Evolutionary conservation across 768 basidiomycete species (phyloP).

Genomic region (Lyophyllum decastes): DNA sequence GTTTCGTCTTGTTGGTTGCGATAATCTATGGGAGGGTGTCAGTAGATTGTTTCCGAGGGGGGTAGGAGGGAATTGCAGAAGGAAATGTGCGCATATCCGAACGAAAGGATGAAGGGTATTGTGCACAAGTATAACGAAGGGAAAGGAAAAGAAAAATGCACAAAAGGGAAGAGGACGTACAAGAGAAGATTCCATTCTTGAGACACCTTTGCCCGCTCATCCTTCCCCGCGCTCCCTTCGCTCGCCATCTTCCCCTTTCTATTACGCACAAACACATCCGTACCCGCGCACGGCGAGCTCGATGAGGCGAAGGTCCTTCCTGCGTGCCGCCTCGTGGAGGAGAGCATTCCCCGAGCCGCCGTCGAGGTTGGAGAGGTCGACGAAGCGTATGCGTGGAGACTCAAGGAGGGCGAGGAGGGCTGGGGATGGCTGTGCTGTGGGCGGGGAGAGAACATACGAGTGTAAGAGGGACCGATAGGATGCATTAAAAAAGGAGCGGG

Average conservation of each 20-base stretch:
- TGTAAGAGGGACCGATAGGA: slow-evolving; percentile 74
- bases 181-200: slow-evolving; percentile 82
- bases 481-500: slow-evolving; percentile 72
- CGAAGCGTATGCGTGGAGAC: slow-evolving; percentile 67
- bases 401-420: slow-evolving; percentile 59
- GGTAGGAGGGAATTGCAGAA: background rate
- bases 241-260: slow-evolving; percentile 72
- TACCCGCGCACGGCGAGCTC: slow-evolving; percentile 87
- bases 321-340: slow-evolving; percentile 83
- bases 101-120: slow-evolving; percentile 36
- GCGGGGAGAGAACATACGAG: slow-evolving; percentile 68
- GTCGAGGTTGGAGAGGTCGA: slow-evolving; percentile 83
- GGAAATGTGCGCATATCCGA: slow-evolving; percentile 60
- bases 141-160: no score
- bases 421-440: slow-evolving; percentile 35
- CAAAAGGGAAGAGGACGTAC: slow-evolving; percentile 53
- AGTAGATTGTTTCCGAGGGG: background rate
- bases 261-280: slow-evolving; percentile 87
- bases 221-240: slow-evolving; percentile 64
- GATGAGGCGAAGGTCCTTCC: slow-evolving; percentile 78
- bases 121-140: background rate
- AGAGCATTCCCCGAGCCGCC: slow-evolving; percentile 75
- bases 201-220: slow-evolving; percentile 81
- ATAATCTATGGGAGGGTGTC: slow-evolving; percentile 58
- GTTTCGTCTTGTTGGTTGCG: slow-evolving; percentile 90